Percentiles rank a stretch among this genome's conserved stretches.
phyloP scores from a whole-genome alignment of 2,329 filamentous ascomycete species.

The Elsinoe batatas region DNA sequence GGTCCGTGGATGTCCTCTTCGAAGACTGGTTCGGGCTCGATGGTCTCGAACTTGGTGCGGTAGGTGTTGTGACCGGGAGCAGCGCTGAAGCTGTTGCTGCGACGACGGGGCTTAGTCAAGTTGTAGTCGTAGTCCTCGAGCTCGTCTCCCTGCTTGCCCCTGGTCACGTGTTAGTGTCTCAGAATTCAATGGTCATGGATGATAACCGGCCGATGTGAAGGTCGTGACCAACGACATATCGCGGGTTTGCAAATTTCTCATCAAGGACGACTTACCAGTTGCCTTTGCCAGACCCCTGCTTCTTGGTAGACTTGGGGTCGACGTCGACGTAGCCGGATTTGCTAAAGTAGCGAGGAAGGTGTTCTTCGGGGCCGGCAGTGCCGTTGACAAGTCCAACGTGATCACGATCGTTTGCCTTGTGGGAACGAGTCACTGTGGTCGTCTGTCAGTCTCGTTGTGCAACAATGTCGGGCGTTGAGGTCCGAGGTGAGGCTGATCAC shows the following conservation, averaged over 20 bases:
- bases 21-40: slow-evolving; percentile 83
- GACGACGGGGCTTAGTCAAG: slow-evolving; percentile 76
- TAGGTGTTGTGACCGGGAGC: slow-evolving; percentile 63
- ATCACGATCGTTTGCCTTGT: slow-evolving; percentile 92
- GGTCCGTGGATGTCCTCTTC: slow-evolving; percentile 76
- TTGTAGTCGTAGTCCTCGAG: slow-evolving; percentile 75
- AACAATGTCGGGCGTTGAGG: background rate
- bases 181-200: background rate
- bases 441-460: background rate
- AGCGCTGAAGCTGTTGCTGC: slow-evolving; percentile 78
- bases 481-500: background rate
- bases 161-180: slow-evolving; percentile 29
- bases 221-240: background rate
- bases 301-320: slow-evolving; percentile 92
- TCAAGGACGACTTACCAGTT: slow-evolving; percentile 63
- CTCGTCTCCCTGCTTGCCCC: slow-evolving; percentile 78
- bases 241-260: no score
- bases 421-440: slow-evolving; percentile 81
- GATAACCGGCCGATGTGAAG: background rate
- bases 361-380: slow-evolving; percentile 57
- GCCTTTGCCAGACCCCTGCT: slow-evolving; percentile 82
- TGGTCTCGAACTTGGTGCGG: slow-evolving; percentile 93
- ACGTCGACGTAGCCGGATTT: slow-evolving; percentile 72
- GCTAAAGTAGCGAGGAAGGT: slow-evolving; percentile 84
- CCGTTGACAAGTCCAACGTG: slow-evolving; percentile 71